These are phyloP conservation scores for Excoecaria cochinchinensis DNA, from an alignment of 345 rosid genomes.

Conservation along the genomic window DNA sequence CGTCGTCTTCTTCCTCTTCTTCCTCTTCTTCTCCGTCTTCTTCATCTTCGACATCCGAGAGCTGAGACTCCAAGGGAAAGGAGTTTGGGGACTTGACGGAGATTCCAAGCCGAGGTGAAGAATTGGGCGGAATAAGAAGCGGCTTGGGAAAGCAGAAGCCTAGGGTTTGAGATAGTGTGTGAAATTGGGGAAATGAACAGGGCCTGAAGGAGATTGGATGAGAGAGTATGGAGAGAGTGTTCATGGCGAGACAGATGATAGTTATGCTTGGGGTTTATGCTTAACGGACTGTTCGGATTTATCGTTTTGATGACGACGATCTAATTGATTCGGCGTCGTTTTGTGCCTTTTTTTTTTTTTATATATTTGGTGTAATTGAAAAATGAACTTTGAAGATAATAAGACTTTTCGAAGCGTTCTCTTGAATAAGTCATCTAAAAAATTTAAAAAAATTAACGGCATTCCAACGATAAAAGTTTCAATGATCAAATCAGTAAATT, in stretches of 20 bases:
- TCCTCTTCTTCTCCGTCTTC: conserved; percentile 50
- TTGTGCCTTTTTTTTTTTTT: not conserved
- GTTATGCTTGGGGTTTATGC: not conserved
- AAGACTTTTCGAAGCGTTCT: no score
- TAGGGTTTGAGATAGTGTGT: conserved; percentile 28
- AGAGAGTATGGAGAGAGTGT: conserved; percentile 46
- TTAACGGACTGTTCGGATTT: not conserved
- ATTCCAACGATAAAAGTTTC: no score
- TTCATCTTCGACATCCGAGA: conserved; percentile 56
- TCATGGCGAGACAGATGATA: conserved; percentile 56
- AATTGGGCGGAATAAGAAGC: conserved; percentile 12
- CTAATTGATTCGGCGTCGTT: not conserved
- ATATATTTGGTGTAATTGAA: no score
- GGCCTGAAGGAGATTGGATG: conserved; percentile 27
- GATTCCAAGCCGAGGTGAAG: conserved; percentile 25
- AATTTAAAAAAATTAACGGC: no score
- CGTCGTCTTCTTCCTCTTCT: conserved; percentile 43
- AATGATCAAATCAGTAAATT: no score
- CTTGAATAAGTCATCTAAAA: no score
- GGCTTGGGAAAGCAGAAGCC: conserved; percentile 32
- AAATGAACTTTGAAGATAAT: no score
- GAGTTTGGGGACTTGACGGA: conserved; percentile 47
- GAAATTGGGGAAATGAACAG: conserved; percentile 22
- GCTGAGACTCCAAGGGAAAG: conserved; percentile 49
- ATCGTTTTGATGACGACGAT: not conserved